Evolutionary conservation across 306 rosid species (phyloP), one percentile per base, ranked within the genome.

Genomic region (Heteromeles arbutifolia): DNA sequence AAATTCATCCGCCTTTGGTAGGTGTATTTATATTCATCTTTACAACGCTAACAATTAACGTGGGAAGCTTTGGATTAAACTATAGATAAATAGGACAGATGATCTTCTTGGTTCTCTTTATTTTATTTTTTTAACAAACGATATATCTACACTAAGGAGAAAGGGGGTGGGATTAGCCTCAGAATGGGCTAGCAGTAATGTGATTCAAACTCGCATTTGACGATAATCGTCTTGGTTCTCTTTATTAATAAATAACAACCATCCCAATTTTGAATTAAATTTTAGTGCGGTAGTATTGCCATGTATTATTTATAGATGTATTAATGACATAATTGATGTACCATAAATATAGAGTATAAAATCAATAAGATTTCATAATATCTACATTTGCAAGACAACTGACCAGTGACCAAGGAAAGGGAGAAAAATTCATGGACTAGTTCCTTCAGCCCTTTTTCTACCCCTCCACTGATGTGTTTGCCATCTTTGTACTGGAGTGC

Each of bases 121-220:
- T 48, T 48, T 34, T 6, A 5, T 5, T 6, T 34, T 34, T 34
- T 34, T 34, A 34, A 32, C 37, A 32, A 32, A 6, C 7, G 8
- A 32, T 32, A 32, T 32, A 6, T 34, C 2, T 34, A 34, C 34
- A 5, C 2, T 34, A 7, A 34, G 0, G 2, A 34, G 39, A 34
- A 34, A 34, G 2, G 3, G 2, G 39, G 2, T 34, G 39, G 0
- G 8, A 0, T 34, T 34, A 34, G 39, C 9, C 39, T 34, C 2
- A 34, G 0, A 6, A 34, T 34, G 8, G 2, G 2, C 9, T 34
- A 34, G 2, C 39, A 34, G 2, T 34, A 34, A 34, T 34, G 2
- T 34, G 0, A 2, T 34, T 34, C 8, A 34, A 34, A 34, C 6
- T 34, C 9, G 9, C 0, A 0, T 6, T 34, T 34, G 0, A 0